phyloP scores from a whole-genome alignment of 2,329 filamentous ascomycete species.

The Botrytis deweyae region DNA sequence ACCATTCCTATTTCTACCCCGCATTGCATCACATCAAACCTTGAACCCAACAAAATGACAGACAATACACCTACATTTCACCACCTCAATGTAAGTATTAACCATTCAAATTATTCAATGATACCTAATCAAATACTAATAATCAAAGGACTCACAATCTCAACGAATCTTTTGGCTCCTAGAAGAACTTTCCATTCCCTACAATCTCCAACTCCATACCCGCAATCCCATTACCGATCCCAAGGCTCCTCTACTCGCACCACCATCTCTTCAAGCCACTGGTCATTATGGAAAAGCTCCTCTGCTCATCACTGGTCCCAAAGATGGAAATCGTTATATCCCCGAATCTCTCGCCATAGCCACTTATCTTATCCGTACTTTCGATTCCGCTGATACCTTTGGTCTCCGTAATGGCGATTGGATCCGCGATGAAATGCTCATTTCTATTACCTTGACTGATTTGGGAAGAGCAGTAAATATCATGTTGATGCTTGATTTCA shows the following conservation, averaged over 20 bases:
- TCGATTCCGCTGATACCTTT: constrained; percentile 38
- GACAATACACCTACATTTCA: constrained; percentile 33
- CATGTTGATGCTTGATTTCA: constrained; percentile 34
- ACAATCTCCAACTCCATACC: constrained; percentile 72
- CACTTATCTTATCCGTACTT: constrained; percentile 40
- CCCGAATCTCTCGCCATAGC: constrained; percentile 38
- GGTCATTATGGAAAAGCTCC: constrained; percentile 87
- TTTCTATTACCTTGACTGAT: constrained; percentile 29
- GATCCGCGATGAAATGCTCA: constrained; percentile 38
- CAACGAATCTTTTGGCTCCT: constrained; percentile 69
- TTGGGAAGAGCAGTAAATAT: constrained; percentile 25
- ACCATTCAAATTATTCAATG: neutral
- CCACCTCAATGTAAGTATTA: constrained; percentile 31
- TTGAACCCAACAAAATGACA: constrained; percentile 16
- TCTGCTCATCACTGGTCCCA: constrained; percentile 50
- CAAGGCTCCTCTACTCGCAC: constrained; percentile 52
- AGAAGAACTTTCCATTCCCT: constrained; percentile 68
- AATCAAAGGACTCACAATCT: constrained; percentile 58
- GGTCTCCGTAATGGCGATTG: constrained; percentile 34
- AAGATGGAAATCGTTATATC: constrained; percentile 32
- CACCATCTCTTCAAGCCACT: constrained; percentile 65
- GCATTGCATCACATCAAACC: neutral
- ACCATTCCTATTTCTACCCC: neutral
- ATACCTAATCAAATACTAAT: neutral
- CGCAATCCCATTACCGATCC: constrained; percentile 55